Conservation (phyloP, 805 yeast genomes). For the Lipomyces chichibuensis region DNA sequence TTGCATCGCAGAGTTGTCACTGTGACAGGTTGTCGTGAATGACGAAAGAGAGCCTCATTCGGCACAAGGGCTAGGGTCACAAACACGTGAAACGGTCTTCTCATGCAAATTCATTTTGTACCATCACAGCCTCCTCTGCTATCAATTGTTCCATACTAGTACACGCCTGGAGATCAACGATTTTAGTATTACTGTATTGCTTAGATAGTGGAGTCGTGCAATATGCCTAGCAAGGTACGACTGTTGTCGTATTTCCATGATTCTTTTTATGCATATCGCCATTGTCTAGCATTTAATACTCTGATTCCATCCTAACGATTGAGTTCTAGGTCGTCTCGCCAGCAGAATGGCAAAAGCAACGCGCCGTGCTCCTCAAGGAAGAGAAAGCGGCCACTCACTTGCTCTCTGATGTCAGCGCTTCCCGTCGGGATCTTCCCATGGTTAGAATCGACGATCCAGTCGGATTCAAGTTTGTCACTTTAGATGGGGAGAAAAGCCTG, state of each 20-base stretch:
- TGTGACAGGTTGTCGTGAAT: no score
- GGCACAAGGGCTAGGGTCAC: no score
- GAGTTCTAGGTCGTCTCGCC: background rate
- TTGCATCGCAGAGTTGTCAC: no score
- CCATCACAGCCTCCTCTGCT: background rate
- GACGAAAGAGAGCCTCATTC: no score
- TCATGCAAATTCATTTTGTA: no score
- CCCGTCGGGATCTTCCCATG: slow-evolving; percentile 1
- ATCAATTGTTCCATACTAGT: no score
- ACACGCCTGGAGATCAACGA: background rate
- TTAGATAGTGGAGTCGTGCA: background rate
- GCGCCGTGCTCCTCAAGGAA: background rate
- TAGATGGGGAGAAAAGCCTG: background rate
- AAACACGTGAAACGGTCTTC: no score
- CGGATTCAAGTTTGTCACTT: background rate
- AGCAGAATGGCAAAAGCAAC: background rate
- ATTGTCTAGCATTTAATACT: background rate
- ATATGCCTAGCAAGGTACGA: background rate
- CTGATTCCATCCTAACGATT: background rate
- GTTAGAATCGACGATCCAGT: background rate
- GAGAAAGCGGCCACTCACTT: background rate
- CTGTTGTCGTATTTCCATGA: background rate
- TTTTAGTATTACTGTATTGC: background rate
- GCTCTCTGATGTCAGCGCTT: background rate
- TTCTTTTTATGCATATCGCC: background rate